A percentile compares a stretch with the other conserved stretches of the same genome.
phyloP scores from a whole-genome alignment of 805 yeast genomes.

The Saturnispora bothae region DNA sequence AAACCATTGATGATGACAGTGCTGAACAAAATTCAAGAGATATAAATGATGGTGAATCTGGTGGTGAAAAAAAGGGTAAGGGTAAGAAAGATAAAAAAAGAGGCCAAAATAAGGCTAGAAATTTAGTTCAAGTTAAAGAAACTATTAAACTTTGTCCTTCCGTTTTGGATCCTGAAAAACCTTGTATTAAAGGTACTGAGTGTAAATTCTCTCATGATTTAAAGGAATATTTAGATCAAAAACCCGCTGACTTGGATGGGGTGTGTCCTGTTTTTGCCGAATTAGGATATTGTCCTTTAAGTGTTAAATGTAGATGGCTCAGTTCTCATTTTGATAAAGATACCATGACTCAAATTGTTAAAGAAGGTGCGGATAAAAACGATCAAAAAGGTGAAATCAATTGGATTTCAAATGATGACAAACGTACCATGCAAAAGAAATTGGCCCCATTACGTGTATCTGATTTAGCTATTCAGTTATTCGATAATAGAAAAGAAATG shows the following conservation, averaged over 20 bases:
- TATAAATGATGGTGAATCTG: constrained; percentile 8
- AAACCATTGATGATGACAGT: constrained; percentile 33
- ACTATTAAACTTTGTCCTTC: constrained; percentile 55
- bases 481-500: constrained; percentile 37
- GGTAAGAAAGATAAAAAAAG: constrained; percentile 31
- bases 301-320: constrained; percentile 88
- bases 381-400: constrained; percentile 48
- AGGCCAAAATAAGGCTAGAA: constrained; percentile 74
- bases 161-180: constrained; percentile 43
- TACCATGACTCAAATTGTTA: constrained; percentile 34
- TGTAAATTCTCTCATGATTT: constrained; percentile 78
- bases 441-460: constrained; percentile 49
- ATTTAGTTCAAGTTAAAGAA: constrained; percentile 59
- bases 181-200: constrained; percentile 57
- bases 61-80: constrained; percentile 19
- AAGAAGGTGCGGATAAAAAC: constrained; percentile 27
- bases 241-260: constrained; percentile 66
- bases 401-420: constrained; percentile 38
- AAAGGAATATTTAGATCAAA: constrained; percentile 47
- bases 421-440: constrained; percentile 47
- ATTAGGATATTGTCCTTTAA: constrained; percentile 86
- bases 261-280: constrained; percentile 75
- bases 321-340: constrained; percentile 52
- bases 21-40: constrained; percentile 29
- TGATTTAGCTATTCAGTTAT: constrained; percentile 38